Evolutionary conservation across 768 basidiomycete genomes (phyloP).

Genomic region (Mycena floridula): DNA sequence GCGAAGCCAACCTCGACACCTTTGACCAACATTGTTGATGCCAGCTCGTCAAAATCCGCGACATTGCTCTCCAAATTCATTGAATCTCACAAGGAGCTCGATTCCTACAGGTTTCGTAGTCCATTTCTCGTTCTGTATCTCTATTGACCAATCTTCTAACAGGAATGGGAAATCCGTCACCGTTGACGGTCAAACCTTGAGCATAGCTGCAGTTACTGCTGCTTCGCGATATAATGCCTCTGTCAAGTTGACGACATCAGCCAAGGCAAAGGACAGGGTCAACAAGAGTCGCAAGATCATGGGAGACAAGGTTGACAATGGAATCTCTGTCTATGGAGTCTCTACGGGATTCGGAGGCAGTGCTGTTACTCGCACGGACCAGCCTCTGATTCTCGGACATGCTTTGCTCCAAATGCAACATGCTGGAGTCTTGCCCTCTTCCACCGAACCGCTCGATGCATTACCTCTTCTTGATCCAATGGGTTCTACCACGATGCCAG

Average conservation of each 20-base stretch:
- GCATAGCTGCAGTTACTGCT: conserved; percentile 75
- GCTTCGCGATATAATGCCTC: conserved; percentile 56
- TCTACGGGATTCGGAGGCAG: conserved; percentile 81
- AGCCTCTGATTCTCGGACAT: conserved; percentile 66
- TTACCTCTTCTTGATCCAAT: conserved; percentile 71
- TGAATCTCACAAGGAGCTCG: conserved; percentile 54
- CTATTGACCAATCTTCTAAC: conserved; percentile 3
- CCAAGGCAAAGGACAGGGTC: conserved; percentile 43
- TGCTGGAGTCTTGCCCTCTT: conserved; percentile 64
- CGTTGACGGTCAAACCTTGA: conserved; percentile 65
- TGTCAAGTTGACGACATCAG: conserved; percentile 44
- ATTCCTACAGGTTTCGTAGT: conserved; percentile 41
- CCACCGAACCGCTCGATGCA: conserved; percentile 37
- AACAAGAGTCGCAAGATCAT: conserved; percentile 61
- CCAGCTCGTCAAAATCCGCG: conserved; percentile 5
- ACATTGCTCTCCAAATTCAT: conserved; percentile 52
- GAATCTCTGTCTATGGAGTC: conserved; percentile 77
- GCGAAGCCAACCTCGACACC: neutral
- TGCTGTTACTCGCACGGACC: conserved; percentile 77
- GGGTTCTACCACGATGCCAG: conserved; percentile 69
- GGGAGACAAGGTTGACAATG: conserved; percentile 56
- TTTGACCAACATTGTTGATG: neutral
- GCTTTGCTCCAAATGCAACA: conserved; percentile 87
- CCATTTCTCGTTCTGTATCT: neutral
- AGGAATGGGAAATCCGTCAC: conserved; percentile 60